phyloP scores from a whole-genome alignment of 441 rosid genomes.

The Daphne laureola region DNA sequence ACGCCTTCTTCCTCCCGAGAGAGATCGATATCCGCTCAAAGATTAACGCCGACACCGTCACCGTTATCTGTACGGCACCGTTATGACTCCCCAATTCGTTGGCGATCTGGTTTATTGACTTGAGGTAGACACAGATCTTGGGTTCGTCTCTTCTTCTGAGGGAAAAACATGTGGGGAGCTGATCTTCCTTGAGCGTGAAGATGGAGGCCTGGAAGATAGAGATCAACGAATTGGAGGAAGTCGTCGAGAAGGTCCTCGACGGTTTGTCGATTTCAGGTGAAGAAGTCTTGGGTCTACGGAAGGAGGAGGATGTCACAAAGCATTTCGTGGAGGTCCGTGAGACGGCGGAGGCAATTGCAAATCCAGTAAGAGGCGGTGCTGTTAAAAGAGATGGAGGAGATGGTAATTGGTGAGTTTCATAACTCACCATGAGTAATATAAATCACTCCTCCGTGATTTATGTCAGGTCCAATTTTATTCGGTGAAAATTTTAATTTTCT shows the following conservation, averaged over 20 bases:
- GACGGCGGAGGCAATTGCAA: slow-evolving; percentile 40
- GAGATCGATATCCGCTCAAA: slow-evolving; percentile 41
- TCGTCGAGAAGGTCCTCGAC: slow-evolving; percentile 70
- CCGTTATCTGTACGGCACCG: slow-evolving; percentile 44
- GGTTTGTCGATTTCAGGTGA: slow-evolving; percentile 36
- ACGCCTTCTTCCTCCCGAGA: slow-evolving; percentile 23
- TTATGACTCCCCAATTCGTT: slow-evolving; percentile 36
- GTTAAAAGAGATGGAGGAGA: slow-evolving; percentile 16
- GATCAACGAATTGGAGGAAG: slow-evolving; percentile 60
- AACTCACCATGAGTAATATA: too few species aligned
- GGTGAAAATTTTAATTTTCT: too few species aligned
- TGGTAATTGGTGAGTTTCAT: too few species aligned
- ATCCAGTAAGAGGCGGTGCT: slow-evolving; percentile 47
- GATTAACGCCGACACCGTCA: slow-evolving; percentile 44
- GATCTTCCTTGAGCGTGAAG: slow-evolving; percentile 54
- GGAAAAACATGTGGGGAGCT: slow-evolving; percentile 53
- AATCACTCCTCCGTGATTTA: too few species aligned
- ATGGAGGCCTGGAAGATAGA: slow-evolving; percentile 51
- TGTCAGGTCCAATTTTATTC: too few species aligned
- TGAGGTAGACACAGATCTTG: slow-evolving; percentile 28
- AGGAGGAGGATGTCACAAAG: slow-evolving; percentile 58
- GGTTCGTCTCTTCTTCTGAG: slow-evolving; percentile 52
- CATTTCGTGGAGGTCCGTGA: slow-evolving; percentile 45
- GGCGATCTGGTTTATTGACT: slow-evolving; percentile 39
- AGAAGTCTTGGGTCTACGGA: slow-evolving; percentile 56